Percentiles rank a stretch among this genome's conserved stretches.
phyloP scores from a whole-genome alignment of 441 rosid species.

The Sinapis alba region DNA sequence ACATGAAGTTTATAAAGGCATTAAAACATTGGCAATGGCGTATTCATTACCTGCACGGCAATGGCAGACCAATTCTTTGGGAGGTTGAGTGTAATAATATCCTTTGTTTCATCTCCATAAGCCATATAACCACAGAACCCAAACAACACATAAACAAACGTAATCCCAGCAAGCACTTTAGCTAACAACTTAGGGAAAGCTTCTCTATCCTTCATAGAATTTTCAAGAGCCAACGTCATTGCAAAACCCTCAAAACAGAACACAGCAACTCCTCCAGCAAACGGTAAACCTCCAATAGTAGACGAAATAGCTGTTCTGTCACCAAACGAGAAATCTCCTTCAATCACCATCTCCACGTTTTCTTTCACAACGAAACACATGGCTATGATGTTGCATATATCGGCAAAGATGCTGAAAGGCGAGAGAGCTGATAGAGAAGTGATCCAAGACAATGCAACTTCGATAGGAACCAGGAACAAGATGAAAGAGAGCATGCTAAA shows the following conservation, averaged over 20 bases:
- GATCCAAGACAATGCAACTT: constrained; percentile 70
- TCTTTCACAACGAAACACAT: constrained; percentile 77
- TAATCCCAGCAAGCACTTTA: constrained; percentile 65
- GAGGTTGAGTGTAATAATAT: constrained; percentile 80
- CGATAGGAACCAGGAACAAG: constrained; percentile 69
- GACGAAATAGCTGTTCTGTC: constrained; percentile 70
- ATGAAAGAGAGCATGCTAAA: constrained; percentile 50
- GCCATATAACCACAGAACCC: constrained; percentile 94
- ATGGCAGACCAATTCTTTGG: constrained; percentile 75
- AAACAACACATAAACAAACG: constrained; percentile 63
- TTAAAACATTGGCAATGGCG: background rate
- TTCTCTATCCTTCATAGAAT: constrained; percentile 74
- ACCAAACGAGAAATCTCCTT: constrained; percentile 68
- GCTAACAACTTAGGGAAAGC: constrained; percentile 66
- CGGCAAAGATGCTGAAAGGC: constrained; percentile 83
- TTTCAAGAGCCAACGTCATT: constrained; percentile 83
- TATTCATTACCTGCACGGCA: constrained; percentile 65
- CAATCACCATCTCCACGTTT: constrained; percentile 55
- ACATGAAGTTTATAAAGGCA: background rate
- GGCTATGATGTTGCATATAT: constrained; percentile 72
- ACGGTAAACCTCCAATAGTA: constrained; percentile 69
- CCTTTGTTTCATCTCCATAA: constrained; percentile 78
- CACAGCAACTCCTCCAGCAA: constrained; percentile 92
- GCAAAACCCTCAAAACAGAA: constrained; percentile 97
- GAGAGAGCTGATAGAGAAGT: constrained; percentile 71